Evolutionary conservation across 306 rosid genomes (phyloP), one percentile per base, ranked within the genome.

Genomic region (Vachellia pachyceras): DNA sequence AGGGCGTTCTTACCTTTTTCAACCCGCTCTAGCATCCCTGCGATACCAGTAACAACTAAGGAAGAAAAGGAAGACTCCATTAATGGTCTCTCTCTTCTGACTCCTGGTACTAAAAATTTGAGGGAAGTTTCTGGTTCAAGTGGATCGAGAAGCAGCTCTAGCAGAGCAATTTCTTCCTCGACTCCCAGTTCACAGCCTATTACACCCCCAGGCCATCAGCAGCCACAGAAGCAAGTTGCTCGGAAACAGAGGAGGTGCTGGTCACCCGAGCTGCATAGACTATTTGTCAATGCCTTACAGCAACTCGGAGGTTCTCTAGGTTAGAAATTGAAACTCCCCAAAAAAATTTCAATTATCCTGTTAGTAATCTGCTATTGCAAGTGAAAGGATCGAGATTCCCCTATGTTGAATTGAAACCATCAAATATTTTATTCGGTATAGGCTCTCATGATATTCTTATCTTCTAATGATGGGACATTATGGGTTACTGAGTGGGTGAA

Each of bases 201-300:
- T 84, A 42, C 83, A 74, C 79, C 89, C 5, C 15, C 82, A 1
- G 82, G 58, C 13, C 75, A 69, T 10, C 74, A 42, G 54, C 74
- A 69, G 74, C 39, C 55, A 69, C 90, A 78, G 77, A 91, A 87
- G 71, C 88, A 80, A 76, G 60, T 83, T 40, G 39, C 80, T 79
- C 77, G 92, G 85, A 93, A 93, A 80, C 97, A 87, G 85, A 87
- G 97, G 85, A 82, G 96, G 82, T 90, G 96, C 84, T 91, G 97
- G 97, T 91, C 96, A 0, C 92, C 91, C 0, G 94, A 93, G 77
- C 82, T 93, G 89, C 97, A 93, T 64, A 67, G 89, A 22, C 83
- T 88, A 64, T 93, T 93, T 55, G 85, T 89, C 61, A 88, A 77
- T 80, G 92, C 97, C 11, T 73, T 91, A 86, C 90, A 91, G 77